Evolutionary conservation across 2,329 filamentous ascomycete genomes (phyloP).

Genomic region (Cladosporium austrohemisphaericum): DNA sequence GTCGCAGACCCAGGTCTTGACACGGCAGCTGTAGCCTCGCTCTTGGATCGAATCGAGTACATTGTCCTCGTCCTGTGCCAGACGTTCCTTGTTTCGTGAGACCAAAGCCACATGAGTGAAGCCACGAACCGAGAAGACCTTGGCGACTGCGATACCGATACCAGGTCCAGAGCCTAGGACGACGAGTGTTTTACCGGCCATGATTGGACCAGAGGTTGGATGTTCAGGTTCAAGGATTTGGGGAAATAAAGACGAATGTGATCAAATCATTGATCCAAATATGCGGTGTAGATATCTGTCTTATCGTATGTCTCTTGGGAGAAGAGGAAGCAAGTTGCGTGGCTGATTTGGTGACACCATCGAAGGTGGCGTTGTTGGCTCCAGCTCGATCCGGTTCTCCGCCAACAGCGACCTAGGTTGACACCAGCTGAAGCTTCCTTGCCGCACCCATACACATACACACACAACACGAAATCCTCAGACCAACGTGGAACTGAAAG

Average conservation of each 20-base stretch:
- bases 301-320: no score
- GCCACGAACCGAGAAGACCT: slow-evolving; percentile 41
- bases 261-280: neutral
- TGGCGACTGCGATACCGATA: slow-evolving; percentile 43
- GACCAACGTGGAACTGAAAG: no score
- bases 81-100: slow-evolving; percentile 41
- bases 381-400: no score
- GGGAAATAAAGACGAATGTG: neutral
- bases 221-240: no score
- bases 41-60: slow-evolving; percentile 32
- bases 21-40: slow-evolving; percentile 32
- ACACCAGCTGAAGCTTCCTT: no score
- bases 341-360: no score
- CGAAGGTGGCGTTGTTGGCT: no score
- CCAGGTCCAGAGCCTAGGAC: slow-evolving; percentile 49
- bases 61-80: slow-evolving; percentile 33
- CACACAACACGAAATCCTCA: no score
- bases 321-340: no score
- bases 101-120: slow-evolving; percentile 50
- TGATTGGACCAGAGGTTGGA: no score
- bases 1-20: slow-evolving; percentile 46
- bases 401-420: no score
- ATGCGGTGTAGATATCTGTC: no score
- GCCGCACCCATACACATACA: neutral
- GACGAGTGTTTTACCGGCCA: slow-evolving; percentile 30